Evolutionary conservation across 2,329 filamentous ascomycete genomes (phyloP), one percentile per base, ranked within the genome.

Genomic region (Pseudogymnoascus sp.): DNA sequence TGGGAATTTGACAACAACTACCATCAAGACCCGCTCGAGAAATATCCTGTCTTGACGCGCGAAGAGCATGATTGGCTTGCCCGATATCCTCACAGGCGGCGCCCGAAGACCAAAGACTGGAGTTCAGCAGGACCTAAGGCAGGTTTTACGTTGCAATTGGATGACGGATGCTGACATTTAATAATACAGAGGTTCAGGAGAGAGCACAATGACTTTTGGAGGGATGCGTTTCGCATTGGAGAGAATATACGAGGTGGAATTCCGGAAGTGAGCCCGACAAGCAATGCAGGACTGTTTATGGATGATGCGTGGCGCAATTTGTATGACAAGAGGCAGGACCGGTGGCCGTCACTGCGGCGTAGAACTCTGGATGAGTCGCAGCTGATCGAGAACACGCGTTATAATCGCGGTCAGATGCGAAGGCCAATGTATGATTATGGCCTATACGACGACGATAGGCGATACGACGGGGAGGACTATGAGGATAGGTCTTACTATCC

Each of bases 151-250:
- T 39, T 10, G 2, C 10, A n/a, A 7, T 45, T 35, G 7, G 21
- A n/a, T 48, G 40, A 40, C 6, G 4, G 5, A 27, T 31, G 12
- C 58, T 66, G 25, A 31, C 7, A 21, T 1, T 25, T 15, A 13
- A 9, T 8, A 31, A 58, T 27, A 18, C 58, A 72, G 70, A 63
- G 70, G 58, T 71, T 69, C 27, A 60, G 65, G 59, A 60, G 61
- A 58, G 64, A 70, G 35, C 62, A 70, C 15, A 65, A 71, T 62
- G 55, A 61, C 27, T 72, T 69, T 48, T 72, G 70, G 70, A 67
- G 67, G 36, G 27, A 67, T 39, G 68, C 70, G 1, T 70, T 71
- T 65, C 65, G 67, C 0, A 58, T 66, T 42, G 67, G 66, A 29
- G 39, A 60, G 13, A 60, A 60, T 42, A 29, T 60, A 21, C 59